These are phyloP conservation scores for Alnus glutinosa DNA, from an alignment of 306 rosid genomes.

Conservation along the genomic window DNA sequence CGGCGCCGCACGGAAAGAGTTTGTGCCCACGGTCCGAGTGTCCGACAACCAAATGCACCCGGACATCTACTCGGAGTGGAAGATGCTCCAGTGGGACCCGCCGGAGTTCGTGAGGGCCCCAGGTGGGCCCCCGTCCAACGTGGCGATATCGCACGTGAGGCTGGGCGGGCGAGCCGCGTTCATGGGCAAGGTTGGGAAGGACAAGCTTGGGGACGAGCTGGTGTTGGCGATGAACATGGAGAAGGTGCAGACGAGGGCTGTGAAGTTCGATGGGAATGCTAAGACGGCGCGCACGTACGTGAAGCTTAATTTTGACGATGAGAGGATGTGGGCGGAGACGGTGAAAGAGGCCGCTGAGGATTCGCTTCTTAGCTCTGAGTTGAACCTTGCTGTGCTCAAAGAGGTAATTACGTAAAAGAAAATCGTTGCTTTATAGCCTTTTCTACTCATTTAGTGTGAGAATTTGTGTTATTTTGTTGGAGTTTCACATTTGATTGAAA, in stretches of 20 bases:
- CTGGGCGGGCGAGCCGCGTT: slow-evolving; percentile 91
- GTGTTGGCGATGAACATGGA: slow-evolving; percentile 77
- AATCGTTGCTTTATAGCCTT: background rate
- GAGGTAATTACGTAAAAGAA: slow-evolving; percentile 46
- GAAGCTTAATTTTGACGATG: slow-evolving; percentile 68
- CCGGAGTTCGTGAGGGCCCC: slow-evolving; percentile 91
- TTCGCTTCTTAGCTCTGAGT: slow-evolving; percentile 54
- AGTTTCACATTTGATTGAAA: too few species aligned
- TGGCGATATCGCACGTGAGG: slow-evolving; percentile 85
- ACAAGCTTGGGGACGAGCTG: slow-evolving; percentile 65
- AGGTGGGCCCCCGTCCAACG: slow-evolving; percentile 74
- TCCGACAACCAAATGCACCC: slow-evolving; percentile 72
- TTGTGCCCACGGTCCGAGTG: slow-evolving; percentile 80
- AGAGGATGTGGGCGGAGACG: slow-evolving; percentile 60
- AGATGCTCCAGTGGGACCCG: slow-evolving; percentile 96
- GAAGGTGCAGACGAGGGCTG: slow-evolving; percentile 80
- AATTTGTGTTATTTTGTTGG: background rate
- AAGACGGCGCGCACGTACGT: slow-evolving; percentile 58
- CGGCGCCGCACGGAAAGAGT: slow-evolving; percentile 80
- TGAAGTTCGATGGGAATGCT: slow-evolving; percentile 47
- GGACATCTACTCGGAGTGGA: slow-evolving; percentile 86
- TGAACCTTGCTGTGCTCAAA: slow-evolving; percentile 79
- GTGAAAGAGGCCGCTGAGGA: slow-evolving; percentile 66
- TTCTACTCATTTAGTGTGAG: background rate
- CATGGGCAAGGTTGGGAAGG: slow-evolving; percentile 81